Percentiles rank a stretch among this genome's conserved stretches.
phyloP scores from a whole-genome alignment of 2,329 filamentous ascomycete species.

The Talaromyces sp. region DNA sequence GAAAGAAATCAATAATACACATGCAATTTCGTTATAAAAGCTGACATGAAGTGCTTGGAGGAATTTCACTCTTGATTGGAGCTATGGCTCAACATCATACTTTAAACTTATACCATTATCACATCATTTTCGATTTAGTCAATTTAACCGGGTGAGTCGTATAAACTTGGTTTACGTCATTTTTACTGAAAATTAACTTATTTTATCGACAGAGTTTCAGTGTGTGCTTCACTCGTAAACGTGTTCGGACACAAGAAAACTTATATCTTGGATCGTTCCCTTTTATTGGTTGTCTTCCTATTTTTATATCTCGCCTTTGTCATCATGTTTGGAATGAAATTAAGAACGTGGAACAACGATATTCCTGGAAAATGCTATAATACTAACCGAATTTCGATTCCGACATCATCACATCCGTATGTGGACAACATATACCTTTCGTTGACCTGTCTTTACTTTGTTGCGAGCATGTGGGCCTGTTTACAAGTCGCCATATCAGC shows the following conservation, averaged over 20 bases:
- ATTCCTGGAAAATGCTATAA: neutral
- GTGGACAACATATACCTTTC: conserved; percentile 1
- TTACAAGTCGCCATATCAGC: neutral
- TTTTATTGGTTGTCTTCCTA: neutral
- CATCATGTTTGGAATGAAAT: conserved; percentile 2
- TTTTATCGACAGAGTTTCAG: neutral
- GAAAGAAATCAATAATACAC: neutral
- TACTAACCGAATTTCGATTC: neutral
- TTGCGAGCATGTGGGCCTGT: neutral
- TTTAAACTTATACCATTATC: conserved; percentile 3
- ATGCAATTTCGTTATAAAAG: too few species aligned
- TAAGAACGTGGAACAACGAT: neutral
- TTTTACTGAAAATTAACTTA: neutral
- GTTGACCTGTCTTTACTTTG: conserved; percentile 1
- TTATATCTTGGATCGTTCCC: neutral
- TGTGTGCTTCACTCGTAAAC: neutral
- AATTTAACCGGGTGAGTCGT: conserved; percentile 1
- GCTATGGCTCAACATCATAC: neutral
- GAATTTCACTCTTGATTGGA: conserved; percentile 3
- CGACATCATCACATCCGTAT: neutral
- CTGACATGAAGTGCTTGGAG: neutral
- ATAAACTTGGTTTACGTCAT: neutral
- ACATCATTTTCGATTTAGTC: neutral
- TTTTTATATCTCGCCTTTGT: neutral
- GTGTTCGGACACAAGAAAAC: neutral